These are phyloP conservation scores for Arthrobotrys iridis DNA, from an alignment of 2,329 filamentous ascomycete species.

Conservation along the genomic window DNA sequence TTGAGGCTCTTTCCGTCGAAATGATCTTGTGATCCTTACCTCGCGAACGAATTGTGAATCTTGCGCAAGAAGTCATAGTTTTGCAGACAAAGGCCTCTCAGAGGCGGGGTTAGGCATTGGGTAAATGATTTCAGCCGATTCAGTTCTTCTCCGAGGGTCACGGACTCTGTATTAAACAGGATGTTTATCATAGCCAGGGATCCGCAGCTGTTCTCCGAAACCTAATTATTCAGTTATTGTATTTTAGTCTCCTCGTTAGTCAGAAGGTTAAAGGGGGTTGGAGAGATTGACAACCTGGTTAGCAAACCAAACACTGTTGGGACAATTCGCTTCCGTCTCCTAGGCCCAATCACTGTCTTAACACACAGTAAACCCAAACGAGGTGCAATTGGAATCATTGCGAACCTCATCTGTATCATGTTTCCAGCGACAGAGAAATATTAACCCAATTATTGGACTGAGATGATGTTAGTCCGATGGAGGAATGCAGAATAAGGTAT, in stretches of 20 bases:
- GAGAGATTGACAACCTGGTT: conserved; percentile 76
- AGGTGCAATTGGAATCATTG: neutral
- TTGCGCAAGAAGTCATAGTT: conserved; percentile 79
- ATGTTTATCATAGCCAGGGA: conserved; percentile 94
- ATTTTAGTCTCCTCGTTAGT: neutral
- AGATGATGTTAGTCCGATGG: conserved; percentile 9
- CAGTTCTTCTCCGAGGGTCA: conserved; percentile 77
- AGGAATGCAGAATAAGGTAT: neutral
- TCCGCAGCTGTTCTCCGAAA: conserved; percentile 84
- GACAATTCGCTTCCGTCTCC: conserved; percentile 68
- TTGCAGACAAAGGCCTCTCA: conserved; percentile 79
- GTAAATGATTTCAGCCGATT: conserved; percentile 78
- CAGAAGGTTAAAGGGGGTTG: neutral
- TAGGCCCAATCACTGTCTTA: conserved; percentile 54
- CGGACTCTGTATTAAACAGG: conserved; percentile 78
- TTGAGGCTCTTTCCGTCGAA: conserved; percentile 4
- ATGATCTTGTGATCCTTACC: conserved; percentile 62
- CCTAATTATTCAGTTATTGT: conserved; percentile 67
- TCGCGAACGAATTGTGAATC: conserved; percentile 87
- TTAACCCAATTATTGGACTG: conserved; percentile 81
- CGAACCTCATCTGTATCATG: conserved; percentile 64
- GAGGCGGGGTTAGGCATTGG: conserved; percentile 72
- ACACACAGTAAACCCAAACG: neutral
- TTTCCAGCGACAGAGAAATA: conserved; percentile 83
- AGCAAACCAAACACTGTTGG: conserved; percentile 84